Conservation (phyloP, 192 early-diverging fungal genomes). For the Paraglomus occultum region DNA sequence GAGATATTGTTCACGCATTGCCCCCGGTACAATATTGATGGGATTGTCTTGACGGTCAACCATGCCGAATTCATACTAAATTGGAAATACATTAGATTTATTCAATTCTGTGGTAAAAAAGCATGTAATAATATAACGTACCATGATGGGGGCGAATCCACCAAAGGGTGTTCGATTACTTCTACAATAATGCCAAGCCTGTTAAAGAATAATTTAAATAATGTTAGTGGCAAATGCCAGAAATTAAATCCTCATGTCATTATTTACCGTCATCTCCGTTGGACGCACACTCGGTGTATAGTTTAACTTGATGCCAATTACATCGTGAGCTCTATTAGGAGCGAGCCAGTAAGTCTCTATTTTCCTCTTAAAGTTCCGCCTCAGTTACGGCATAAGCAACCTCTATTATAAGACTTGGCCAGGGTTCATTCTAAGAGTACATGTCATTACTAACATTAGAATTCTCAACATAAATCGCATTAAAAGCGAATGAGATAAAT, state of each 20-base stretch:
- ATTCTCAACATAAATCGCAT: slow-evolving; percentile 22
- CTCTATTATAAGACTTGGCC: slow-evolving; percentile 17
- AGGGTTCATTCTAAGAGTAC: slow-evolving; percentile 8
- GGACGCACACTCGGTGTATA: neutral
- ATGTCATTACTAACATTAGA: neutral
- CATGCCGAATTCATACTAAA: slow-evolving; percentile 15
- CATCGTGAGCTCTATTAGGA: slow-evolving; percentile 23
- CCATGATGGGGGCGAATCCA: slow-evolving; percentile 4
- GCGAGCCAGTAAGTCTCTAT: slow-evolving; percentile 13
- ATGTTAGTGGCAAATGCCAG: neutral
- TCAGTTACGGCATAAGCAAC: slow-evolving; percentile 9
- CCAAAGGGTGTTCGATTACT: slow-evolving; percentile 16
- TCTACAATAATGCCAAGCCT: slow-evolving; percentile 25
- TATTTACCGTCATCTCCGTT: slow-evolving; percentile 22
- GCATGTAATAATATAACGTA: slow-evolving; percentile 17
- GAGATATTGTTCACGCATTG: slow-evolving; percentile 5
- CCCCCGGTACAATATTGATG: neutral
- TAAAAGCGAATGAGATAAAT: slow-evolving; percentile 12
- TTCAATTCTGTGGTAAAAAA: slow-evolving; percentile 3
- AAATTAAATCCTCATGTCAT: neutral
- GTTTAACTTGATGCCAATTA: neutral
- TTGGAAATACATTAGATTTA: slow-evolving; percentile 5
- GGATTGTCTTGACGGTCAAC: slow-evolving; percentile 3
- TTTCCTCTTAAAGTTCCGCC: slow-evolving; percentile 3
- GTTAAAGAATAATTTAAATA: slow-evolving; percentile 21